Evolutionary conservation across 371 early-diverging fungal species (phyloP).

Genomic region (Mortierella sp.): DNA sequence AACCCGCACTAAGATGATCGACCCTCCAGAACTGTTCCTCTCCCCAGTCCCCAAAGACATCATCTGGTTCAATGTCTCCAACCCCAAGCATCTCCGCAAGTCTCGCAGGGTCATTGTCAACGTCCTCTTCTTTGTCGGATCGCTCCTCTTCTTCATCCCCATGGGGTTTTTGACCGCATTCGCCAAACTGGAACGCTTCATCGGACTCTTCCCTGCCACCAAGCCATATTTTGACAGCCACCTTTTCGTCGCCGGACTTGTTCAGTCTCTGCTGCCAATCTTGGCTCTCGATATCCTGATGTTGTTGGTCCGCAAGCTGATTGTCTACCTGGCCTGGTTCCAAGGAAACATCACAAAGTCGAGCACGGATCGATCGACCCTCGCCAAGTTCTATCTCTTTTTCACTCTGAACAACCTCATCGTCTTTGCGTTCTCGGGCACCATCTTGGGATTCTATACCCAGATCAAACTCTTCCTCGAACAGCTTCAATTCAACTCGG

Average conservation of each 20-base stretch:
- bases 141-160: conserved; percentile 79
- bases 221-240: conserved; percentile 64
- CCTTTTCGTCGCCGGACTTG: conserved; percentile 66
- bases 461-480: conserved; percentile 60
- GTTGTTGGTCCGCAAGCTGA: conserved; percentile 75
- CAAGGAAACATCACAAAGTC: conserved; percentile 86
- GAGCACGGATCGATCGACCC: conserved; percentile 80
- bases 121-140: conserved; percentile 67
- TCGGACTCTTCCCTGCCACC: conserved; percentile 65
- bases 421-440: conserved; percentile 73
- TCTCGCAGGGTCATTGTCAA: conserved; percentile 71
- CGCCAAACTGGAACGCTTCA: conserved; percentile 69
- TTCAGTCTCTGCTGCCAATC: conserved; percentile 81
- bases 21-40: conserved; percentile 62
- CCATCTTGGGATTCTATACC: conserved; percentile 65
- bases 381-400: conserved; percentile 85
- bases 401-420: conserved; percentile 80
- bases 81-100: conserved; percentile 68
- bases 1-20: conserved; percentile 52
- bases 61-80: conserved; percentile 83
- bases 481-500: conserved; percentile 11
- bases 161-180: conserved; percentile 73
- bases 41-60: conserved; percentile 86
- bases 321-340: conserved; percentile 76
- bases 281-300: conserved; percentile 79